Evolutionary conservation across 2,329 filamentous ascomycete genomes (phyloP).

Genomic region (Huntiella bhutanensis): DNA sequence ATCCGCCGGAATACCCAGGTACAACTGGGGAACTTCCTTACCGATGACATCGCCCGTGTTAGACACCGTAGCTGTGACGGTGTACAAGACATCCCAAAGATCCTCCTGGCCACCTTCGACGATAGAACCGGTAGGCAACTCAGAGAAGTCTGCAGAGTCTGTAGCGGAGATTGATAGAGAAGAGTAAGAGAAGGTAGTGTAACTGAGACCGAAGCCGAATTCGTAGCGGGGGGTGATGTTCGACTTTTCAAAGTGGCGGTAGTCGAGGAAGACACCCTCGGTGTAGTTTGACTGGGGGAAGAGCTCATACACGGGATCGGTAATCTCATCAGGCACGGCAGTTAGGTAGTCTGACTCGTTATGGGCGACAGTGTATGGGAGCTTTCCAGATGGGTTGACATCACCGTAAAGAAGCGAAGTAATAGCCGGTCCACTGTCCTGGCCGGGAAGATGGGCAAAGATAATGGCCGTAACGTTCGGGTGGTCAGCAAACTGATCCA

Average conservation of each 20-base stretch:
- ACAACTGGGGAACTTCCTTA: slow-evolving; percentile 30
- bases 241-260: slow-evolving; percentile 32
- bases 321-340: slow-evolving; percentile 32
- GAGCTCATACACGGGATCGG: slow-evolving; percentile 28
- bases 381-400: slow-evolving; percentile 34
- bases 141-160: slow-evolving; percentile 15
- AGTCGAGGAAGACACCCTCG: slow-evolving; percentile 34
- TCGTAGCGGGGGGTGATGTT: slow-evolving; percentile 32
- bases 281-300: slow-evolving; percentile 33
- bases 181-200: slow-evolving; percentile 33
- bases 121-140: slow-evolving; percentile 23
- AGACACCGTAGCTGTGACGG: slow-evolving; percentile 20
- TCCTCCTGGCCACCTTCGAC: slow-evolving; percentile 26
- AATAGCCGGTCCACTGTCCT: slow-evolving; percentile 39
- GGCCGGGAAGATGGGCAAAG: slow-evolving; percentile 44
- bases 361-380: slow-evolving; percentile 42
- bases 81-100: slow-evolving; percentile 28
- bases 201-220: slow-evolving; percentile 38
- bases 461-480: slow-evolving; percentile 45
- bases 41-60: slow-evolving; percentile 26
- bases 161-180: slow-evolving; percentile 21
- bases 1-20: slow-evolving; percentile 24
- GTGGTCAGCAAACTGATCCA: slow-evolving; percentile 43
- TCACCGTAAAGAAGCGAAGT: slow-evolving; percentile 39
- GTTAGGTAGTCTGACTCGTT: slow-evolving; percentile 36